Evolutionary conservation across 768 basidiomycete species (phyloP), one percentile per base, ranked within the genome.

Genomic region (Sporobolomyces roseus): DNA sequence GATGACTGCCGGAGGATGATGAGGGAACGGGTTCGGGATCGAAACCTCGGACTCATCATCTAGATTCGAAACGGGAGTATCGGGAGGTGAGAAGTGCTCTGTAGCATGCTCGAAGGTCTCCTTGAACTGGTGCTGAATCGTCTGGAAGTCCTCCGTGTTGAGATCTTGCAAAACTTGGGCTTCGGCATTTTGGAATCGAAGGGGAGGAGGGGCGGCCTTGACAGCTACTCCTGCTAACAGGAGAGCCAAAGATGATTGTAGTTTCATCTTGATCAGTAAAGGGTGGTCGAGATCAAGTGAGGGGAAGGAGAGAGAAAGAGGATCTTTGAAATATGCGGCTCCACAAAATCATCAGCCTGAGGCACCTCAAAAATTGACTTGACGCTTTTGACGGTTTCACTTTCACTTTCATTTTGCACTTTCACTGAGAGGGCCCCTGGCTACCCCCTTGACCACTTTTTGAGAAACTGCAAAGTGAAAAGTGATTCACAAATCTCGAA

Each of bases 101-200:
- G 32, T 30, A 13, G 41, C 33, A 4, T 48, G 38, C 51, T 63
- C 61, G 43, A 60, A 32, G 4, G 61, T 21, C n/a, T 60, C 46
- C 16, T 36, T 43, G 46, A 66, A 7, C 1, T 41, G 16, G 2
- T 55, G 9, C 56, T 71, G 61, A n/a, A 67, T 56, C n/a, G 41
- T 27, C 16, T 45, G 29, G 48, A 71, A 71, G 58, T 71, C 70
- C 29, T 64, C 65, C n/a, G 43, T 25, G 1, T 41, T 7, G 61
- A 71, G 65, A 27, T 55, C 52, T 4, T 51, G 46, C 19, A 61
- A 35, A 27, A 53, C 5, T 32, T 43, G 51, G 45, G 16, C 29
- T 30, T 35, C 2, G 29, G 52, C 2, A 45, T 29, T 9, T 36
- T 43, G 33, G 12, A 45, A 35, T 25, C 5, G 14, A 23, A 32